Evolutionary conservation across 2,329 filamentous ascomycete genomes (phyloP).

Genomic region (Stromatinia cepivora): DNA sequence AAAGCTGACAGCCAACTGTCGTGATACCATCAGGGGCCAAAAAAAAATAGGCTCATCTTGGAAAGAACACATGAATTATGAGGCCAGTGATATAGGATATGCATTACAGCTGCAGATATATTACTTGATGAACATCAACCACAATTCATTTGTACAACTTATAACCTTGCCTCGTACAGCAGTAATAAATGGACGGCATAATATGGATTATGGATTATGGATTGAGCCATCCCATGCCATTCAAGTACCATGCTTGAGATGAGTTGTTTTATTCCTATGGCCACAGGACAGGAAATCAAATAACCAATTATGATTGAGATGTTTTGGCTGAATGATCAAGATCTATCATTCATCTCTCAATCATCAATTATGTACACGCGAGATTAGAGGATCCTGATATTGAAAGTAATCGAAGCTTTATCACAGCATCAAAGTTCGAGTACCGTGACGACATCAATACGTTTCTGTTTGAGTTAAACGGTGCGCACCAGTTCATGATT

Average conservation of each 20-base stretch:
- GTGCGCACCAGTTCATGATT: neutral
- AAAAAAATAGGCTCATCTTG: neutral
- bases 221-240: neutral
- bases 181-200: neutral
- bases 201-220: neutral
- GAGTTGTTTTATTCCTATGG: neutral
- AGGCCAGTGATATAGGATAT: neutral
- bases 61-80: neutral
- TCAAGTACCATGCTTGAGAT: neutral
- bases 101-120: neutral
- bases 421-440: neutral
- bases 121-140: neutral
- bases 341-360: neutral
- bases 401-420: neutral
- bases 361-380: neutral
- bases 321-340: neutral
- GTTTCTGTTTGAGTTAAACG: neutral
- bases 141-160: neutral
- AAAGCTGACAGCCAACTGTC: neutral
- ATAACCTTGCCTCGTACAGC: neutral
- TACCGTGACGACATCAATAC: slow-evolving; percentile 13
- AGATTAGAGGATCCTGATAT: neutral
- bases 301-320: neutral
- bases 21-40: neutral
- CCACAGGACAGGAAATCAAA: neutral